These are phyloP conservation scores for Dalbergia cochinchinensis DNA, from an alignment of 306 rosid genomes.

Conservation along the genomic window DNA sequence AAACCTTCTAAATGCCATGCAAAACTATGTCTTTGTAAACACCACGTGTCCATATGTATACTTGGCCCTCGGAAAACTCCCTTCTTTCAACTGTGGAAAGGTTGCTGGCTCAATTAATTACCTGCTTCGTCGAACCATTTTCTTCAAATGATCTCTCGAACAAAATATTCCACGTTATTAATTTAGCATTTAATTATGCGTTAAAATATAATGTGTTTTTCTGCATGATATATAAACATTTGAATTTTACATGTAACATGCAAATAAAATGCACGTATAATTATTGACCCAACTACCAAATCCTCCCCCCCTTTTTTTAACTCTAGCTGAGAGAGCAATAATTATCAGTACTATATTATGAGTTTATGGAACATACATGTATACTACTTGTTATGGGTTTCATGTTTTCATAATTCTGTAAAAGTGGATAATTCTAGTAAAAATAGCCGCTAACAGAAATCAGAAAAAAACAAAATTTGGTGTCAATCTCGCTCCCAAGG, in stretches of 20 bases:
- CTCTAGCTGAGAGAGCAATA: too few relatives aligned
- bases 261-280: not conserved
- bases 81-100: conserved; percentile 37
- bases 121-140: not conserved
- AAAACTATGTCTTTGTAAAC: conserved; percentile 2
- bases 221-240: not conserved
- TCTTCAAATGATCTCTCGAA: not conserved
- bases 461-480: not conserved
- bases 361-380: not conserved
- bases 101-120: conserved; percentile 2
- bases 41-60: conserved; percentile 32
- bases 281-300: not conserved
- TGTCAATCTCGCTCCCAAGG: conserved; percentile 19
- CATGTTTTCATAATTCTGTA: not conserved
- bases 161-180: not conserved
- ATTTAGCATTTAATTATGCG: not conserved
- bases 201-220: not conserved
- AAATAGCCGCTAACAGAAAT: not conserved
- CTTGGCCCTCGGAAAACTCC: conserved; percentile 19
- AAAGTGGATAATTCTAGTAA: not conserved
- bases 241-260: not conserved
- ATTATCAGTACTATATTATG: not conserved
- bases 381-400: not conserved
- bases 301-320: too few relatives aligned
- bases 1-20: conserved; percentile 10